Evolutionary conservation across 2,329 filamentous ascomycete genomes (phyloP).

Genomic region (Hypoxylon sp.): DNA sequence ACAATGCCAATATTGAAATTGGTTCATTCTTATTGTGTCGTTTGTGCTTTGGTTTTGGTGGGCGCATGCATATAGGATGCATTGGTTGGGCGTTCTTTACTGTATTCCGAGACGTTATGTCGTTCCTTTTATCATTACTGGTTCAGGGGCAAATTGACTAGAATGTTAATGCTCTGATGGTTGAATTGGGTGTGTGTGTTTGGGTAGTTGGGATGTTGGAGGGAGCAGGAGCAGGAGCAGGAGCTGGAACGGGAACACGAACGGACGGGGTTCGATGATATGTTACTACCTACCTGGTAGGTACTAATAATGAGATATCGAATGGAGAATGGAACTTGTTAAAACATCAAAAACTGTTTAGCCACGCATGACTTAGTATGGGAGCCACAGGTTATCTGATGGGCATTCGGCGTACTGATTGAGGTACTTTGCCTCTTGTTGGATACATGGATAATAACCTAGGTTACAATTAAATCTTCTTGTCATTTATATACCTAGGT

Average conservation of each 20-base stretch:
- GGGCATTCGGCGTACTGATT: no score
- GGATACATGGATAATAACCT: no score
- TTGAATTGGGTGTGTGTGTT: not conserved
- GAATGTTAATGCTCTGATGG: not conserved
- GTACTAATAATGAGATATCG: conserved; percentile 4
- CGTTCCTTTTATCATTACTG: conserved; percentile 8
- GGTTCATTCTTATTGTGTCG: not conserved
- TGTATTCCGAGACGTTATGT: not conserved
- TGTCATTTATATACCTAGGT: no score
- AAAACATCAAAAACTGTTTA: not conserved
- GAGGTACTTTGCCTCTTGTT: no score
- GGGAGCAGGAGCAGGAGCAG: not conserved
- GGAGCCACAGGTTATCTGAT: no score
- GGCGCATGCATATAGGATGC: conserved; percentile 13
- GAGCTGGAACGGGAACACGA: no score
- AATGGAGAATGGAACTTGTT: not conserved
- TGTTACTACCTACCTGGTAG: not conserved
- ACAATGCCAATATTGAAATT: conserved; percentile 1
- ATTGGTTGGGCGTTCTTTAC: conserved; percentile 28
- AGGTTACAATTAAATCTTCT: no score
- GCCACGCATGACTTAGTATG: not conserved
- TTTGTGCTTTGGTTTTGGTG: conserved; percentile 1
- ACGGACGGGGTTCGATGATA: not conserved
- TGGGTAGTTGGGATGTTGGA: not conserved
- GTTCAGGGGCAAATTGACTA: not conserved